These are phyloP conservation scores for Phytophthora syringae DNA, from an alignment of 352 stramenopile species.

Conservation along the genomic window DNA sequence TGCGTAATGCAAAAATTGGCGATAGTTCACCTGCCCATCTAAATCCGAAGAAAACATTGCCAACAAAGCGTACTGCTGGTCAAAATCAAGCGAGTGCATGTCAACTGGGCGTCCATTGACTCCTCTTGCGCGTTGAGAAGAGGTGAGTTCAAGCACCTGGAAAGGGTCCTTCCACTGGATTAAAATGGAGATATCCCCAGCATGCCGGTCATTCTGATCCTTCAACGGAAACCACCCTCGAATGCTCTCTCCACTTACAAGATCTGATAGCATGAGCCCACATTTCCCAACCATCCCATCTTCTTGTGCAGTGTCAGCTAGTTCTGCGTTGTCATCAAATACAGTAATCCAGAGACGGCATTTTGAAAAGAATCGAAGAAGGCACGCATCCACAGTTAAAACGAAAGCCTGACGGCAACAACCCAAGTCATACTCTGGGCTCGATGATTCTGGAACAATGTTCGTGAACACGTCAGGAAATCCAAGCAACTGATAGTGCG, in stretches of 20 bases:
- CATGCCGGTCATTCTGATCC: constrained; percentile 59
- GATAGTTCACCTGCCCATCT: constrained; percentile 78
- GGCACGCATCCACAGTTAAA: constrained; percentile 72
- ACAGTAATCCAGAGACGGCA: constrained; percentile 85
- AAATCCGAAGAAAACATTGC: constrained; percentile 60
- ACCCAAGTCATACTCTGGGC: constrained; percentile 80
- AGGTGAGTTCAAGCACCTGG: constrained; percentile 63
- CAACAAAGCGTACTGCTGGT: constrained; percentile 74
- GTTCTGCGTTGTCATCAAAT: constrained; percentile 80
- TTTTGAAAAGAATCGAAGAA: constrained; percentile 86
- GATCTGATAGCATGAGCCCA: constrained; percentile 65
- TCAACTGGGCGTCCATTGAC: constrained; percentile 41
- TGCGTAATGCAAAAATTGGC: constrained; percentile 68
- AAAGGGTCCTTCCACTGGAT: constrained; percentile 86
- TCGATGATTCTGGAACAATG: constrained; percentile 66
- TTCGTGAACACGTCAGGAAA: constrained; percentile 92
- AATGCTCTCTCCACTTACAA: constrained; percentile 75
- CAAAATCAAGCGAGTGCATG: constrained; percentile 67
- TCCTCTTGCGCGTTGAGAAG: constrained; percentile 35
- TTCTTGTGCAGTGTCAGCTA: constrained; percentile 37
- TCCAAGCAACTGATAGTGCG: constrained; percentile 91
- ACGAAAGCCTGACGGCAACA: constrained; percentile 68
- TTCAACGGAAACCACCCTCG: constrained; percentile 76
- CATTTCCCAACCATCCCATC: constrained; percentile 81
- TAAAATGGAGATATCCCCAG: constrained; percentile 72